A percentile compares a stretch with the other conserved stretches of the same genome.
phyloP scores from a whole-genome alignment of 2,329 filamentous ascomycete genomes.

The Fusarium xyrophilum region DNA sequence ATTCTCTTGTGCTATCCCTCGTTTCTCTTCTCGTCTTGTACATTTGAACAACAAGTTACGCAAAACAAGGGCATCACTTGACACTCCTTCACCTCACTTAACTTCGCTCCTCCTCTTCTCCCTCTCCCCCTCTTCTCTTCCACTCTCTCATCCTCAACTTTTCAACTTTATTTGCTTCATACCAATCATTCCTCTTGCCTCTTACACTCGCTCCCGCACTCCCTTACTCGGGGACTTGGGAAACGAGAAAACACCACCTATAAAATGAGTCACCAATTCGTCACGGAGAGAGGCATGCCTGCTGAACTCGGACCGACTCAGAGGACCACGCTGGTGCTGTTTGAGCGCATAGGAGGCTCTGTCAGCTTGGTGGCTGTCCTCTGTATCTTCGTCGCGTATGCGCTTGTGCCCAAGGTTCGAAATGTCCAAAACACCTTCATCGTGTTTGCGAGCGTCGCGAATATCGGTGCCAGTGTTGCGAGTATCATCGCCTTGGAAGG shows the following conservation, averaged over 20 bases:
- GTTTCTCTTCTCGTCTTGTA: background rate
- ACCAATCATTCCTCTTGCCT: background rate
- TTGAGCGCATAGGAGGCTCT: conserved; percentile 62
- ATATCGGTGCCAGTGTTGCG: conserved; percentile 66
- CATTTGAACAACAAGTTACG: conserved; percentile 3
- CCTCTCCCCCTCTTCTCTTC: background rate
- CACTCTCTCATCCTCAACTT: background rate
- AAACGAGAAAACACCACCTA: background rate
- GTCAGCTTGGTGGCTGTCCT: conserved; percentile 60
- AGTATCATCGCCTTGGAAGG: conserved; percentile 75
- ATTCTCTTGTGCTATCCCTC: background rate
- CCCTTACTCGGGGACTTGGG: conserved; percentile 10
- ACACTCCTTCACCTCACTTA: background rate
- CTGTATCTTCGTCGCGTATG: conserved; percentile 61
- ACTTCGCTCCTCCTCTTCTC: background rate
- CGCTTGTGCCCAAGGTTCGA: conserved; percentile 58
- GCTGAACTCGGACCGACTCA: conserved; percentile 49
- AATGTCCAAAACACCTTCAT: conserved; percentile 69
- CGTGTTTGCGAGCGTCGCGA: conserved; percentile 66
- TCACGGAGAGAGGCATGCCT: conserved; percentile 24
- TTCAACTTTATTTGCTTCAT: background rate
- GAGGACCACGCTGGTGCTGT: conserved; percentile 52
- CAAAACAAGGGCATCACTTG: conserved; percentile 4
- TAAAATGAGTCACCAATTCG: conserved; percentile 19
- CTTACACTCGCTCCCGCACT: background rate